These are phyloP conservation scores for Colletotrichum sp. DNA, from an alignment of 2,329 filamentous ascomycete species.

Conservation along the genomic window DNA sequence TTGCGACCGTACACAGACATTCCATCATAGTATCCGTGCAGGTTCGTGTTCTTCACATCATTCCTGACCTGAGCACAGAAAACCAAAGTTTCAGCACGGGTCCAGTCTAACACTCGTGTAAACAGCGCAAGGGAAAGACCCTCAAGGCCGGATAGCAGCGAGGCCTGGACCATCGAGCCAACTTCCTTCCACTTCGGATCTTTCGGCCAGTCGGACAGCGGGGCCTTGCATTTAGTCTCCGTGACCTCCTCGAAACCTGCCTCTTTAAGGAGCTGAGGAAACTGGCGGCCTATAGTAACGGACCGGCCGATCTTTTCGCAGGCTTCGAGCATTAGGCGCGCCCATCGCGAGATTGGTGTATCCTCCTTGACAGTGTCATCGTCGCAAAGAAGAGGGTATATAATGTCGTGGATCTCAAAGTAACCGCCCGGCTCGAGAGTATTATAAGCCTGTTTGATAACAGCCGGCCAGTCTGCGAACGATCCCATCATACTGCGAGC, in stretches of 20 bases:
- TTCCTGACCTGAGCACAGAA: background rate
- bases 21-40: background rate
- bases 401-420: background rate
- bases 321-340: background rate
- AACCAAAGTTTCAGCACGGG: background rate
- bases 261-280: too few species aligned
- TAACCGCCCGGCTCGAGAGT: background rate
- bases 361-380: background rate
- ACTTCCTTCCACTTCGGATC: too few species aligned
- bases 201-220: too few species aligned
- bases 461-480: background rate
- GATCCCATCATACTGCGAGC: background rate
- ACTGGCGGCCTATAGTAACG: too few species aligned
- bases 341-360: background rate
- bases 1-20: background rate
- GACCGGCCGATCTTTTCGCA: background rate
- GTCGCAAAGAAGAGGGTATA: background rate
- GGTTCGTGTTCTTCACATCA: background rate
- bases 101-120: background rate
- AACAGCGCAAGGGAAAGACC: rapidly evolving
- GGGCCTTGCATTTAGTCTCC: too few species aligned
- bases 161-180: too few species aligned
- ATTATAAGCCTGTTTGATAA: background rate
- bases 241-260: too few species aligned
- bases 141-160: background rate